A percentile compares a stretch with the other conserved stretches of the same genome.
phyloP scores from a whole-genome alignment of 768 basidiomycete species.

The Trametes villosa region DNA sequence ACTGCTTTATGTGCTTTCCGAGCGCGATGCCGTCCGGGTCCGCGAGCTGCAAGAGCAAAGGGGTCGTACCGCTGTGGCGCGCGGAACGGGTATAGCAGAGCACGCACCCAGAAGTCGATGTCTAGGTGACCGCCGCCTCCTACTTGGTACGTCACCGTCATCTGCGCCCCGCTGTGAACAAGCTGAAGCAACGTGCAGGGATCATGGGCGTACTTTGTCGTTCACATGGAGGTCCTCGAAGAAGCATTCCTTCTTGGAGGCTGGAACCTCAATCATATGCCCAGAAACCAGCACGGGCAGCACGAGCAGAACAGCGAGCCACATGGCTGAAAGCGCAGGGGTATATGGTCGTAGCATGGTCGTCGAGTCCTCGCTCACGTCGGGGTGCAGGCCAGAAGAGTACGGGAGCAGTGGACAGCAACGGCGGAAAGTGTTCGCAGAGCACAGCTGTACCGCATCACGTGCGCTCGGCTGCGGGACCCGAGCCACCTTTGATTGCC shows the following conservation, averaged over 20 bases:
- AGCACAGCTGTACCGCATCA: conserved; percentile 17
- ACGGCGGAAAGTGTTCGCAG: neutral
- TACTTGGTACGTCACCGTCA: conserved; percentile 99
- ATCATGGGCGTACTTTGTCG: conserved; percentile 71
- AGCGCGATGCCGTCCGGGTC: conserved; percentile 74
- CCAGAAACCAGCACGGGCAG: conserved; percentile 47
- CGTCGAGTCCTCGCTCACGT: conserved; percentile 12
- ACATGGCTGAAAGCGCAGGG: conserved; percentile 45
- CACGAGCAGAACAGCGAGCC: conserved; percentile 44
- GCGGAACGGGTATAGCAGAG: neutral
- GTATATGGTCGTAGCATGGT: conserved; percentile 45
- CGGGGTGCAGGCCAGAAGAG: neutral
- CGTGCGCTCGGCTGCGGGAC: conserved; percentile 14
- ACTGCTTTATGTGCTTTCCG: conserved; percentile 81
- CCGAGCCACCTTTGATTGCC: conserved; percentile 23
- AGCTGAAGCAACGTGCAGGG: neutral
- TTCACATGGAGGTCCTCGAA: conserved; percentile 92
- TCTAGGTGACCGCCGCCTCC: conserved; percentile 96
- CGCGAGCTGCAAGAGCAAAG: conserved; percentile 57
- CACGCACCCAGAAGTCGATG: conserved; percentile 94
- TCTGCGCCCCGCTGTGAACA: conserved; percentile 50
- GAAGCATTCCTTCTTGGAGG: conserved; percentile 91
- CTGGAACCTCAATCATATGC: conserved; percentile 74
- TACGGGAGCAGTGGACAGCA: neutral
- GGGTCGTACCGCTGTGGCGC: conserved; percentile 15